phyloP scores from a whole-genome alignment of 2,329 filamentous ascomycete genomes.

The Emydomyces testavorans region DNA sequence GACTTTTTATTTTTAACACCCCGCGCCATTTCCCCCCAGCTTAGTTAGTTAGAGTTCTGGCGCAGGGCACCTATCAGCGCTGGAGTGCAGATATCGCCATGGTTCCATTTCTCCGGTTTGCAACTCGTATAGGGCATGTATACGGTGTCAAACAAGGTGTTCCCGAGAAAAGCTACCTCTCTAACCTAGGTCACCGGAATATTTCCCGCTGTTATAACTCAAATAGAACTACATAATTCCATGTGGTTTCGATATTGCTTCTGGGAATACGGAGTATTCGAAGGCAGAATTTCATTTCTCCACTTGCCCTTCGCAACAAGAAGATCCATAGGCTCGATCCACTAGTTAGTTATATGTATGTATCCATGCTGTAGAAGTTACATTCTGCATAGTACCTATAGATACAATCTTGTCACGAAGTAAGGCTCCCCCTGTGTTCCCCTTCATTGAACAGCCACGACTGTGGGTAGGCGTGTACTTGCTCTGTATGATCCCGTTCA shows the following conservation, averaged over 20 bases:
- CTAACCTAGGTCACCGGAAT: too few relatives aligned
- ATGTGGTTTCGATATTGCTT: too few relatives aligned
- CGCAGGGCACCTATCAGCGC: slow-evolving; percentile 5
- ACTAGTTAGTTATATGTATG: too few relatives aligned
- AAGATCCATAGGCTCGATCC: not conserved
- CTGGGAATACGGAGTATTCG: too few relatives aligned
- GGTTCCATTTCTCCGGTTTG: slow-evolving; percentile 7
- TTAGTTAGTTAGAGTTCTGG: not conserved
- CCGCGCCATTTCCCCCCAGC: slow-evolving; percentile 4
- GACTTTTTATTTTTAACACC: not conserved
- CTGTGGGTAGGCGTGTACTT: not conserved
- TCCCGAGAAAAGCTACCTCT: too few relatives aligned
- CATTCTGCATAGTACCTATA: too few relatives aligned
- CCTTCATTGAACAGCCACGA: not conserved
- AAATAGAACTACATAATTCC: too few relatives aligned
- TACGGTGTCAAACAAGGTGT: too few relatives aligned
- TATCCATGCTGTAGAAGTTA: not conserved
- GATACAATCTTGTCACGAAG: too few relatives aligned
- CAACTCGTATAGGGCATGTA: not conserved
- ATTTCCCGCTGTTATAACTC: too few relatives aligned
- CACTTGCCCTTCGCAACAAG: not conserved
- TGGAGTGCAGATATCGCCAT: not conserved
- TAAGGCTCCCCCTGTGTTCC: too few relatives aligned
- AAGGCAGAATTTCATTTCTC: too few relatives aligned
- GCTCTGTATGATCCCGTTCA: not conserved